These are phyloP conservation scores for Exobasidium rhododendri DNA, from an alignment of 1,284 basidiomycete genomes.

Conservation along the genomic window DNA sequence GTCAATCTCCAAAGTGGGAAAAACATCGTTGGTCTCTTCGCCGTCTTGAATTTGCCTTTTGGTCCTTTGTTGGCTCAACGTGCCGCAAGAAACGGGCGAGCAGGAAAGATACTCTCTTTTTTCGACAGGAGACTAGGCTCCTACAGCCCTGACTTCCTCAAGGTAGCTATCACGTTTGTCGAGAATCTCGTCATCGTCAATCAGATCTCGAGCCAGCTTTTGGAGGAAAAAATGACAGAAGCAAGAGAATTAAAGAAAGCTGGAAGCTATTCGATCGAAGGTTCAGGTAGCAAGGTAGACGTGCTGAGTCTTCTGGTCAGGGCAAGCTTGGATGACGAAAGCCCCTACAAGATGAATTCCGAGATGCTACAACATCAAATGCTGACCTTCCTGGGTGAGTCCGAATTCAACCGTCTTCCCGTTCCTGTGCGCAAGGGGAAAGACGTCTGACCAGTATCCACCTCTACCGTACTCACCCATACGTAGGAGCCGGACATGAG, in stretches of 20 bases:
- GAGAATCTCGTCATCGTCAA: constrained; percentile 34
- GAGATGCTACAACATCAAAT: constrained; percentile 36
- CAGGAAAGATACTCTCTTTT: constrained; percentile 4
- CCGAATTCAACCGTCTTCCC: too few relatives aligned
- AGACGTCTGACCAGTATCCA: too few relatives aligned
- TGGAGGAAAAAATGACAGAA: constrained; percentile 33
- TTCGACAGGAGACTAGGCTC: neutral
- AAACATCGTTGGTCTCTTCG: constrained; percentile 38
- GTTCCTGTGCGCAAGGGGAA: too few relatives aligned
- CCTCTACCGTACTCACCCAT: too few relatives aligned
- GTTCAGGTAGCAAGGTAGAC: constrained; percentile 27
- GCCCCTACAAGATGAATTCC: constrained; percentile 31
- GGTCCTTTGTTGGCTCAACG: constrained; percentile 24
- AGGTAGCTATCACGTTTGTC: constrained; percentile 16
- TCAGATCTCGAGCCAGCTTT: constrained; percentile 30
- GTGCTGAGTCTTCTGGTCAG: constrained; percentile 14
- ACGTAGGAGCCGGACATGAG: constrained; percentile 45
- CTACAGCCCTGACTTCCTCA: constrained; percentile 11
- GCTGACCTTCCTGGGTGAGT: constrained; percentile 42
- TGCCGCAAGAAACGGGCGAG: constrained; percentile 20
- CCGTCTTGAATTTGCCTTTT: constrained; percentile 38
- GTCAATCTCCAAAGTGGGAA: constrained; percentile 38
- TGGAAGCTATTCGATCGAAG: constrained; percentile 19
- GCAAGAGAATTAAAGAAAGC: constrained; percentile 24
- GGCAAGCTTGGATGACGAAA: constrained; percentile 20